phyloP scores from a whole-genome alignment of 352 stramenopile genomes.

The Globisporangium uncinulatum region DNA sequence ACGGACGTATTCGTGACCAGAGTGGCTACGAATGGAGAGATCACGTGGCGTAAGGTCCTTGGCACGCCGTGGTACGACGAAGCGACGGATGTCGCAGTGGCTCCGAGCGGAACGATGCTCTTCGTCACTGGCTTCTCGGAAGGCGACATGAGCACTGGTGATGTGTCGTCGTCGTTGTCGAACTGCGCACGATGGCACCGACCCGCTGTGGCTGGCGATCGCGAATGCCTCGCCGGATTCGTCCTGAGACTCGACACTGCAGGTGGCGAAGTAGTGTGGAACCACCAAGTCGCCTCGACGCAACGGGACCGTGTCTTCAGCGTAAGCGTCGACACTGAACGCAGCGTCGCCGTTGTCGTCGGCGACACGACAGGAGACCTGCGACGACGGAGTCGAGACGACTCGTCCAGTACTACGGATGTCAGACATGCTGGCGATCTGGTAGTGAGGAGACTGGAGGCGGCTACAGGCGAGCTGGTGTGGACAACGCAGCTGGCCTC shows the following conservation, averaged over 20 bases:
- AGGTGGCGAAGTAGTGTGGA: conserved; percentile 9
- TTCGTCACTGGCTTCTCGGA: conserved; percentile 9
- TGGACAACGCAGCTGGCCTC: conserved; percentile 17
- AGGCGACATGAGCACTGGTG: conserved; percentile 1
- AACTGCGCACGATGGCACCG: conserved; percentile 3
- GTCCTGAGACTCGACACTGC: conserved; percentile 12
- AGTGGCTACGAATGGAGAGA: background rate
- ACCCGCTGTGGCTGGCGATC: background rate
- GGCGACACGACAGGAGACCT: conserved; percentile 22
- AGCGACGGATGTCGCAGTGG: conserved; percentile 1
- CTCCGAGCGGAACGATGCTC: background rate
- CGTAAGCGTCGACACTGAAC: conserved; percentile 9
- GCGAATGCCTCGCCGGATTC: conserved; percentile 12
- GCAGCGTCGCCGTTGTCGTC: conserved; percentile 12
- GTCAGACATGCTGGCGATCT: conserved; percentile 13
- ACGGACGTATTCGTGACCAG: conserved; percentile 4
- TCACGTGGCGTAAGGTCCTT: background rate
- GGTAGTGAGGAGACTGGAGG: conserved; percentile 18
- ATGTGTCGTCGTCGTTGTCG: background rate
- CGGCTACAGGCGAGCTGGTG: conserved; percentile 6
- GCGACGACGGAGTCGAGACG: background rate
- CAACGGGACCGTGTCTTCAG: conserved; percentile 18
- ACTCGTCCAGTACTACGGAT: background rate
- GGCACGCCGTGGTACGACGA: conserved; percentile 1
- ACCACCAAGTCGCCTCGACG: conserved; percentile 1